Evolutionary conservation across 352 stramenopile species (phyloP), one percentile per base, ranked within the genome.

Genomic region (Achlya hypogyna): DNA sequence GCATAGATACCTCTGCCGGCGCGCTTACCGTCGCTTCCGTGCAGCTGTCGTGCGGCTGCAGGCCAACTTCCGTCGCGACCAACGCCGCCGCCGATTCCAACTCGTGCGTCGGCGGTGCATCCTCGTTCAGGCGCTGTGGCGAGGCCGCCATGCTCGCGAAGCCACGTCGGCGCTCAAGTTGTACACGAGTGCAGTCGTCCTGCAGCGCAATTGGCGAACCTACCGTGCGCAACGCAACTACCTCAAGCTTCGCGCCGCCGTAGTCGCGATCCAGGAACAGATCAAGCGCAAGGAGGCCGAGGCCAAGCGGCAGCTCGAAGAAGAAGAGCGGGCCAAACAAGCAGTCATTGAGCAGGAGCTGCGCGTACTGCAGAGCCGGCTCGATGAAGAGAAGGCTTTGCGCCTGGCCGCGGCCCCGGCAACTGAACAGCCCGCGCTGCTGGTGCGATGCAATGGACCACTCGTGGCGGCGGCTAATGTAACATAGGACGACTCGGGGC

Each of bases 281-380:
- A 53, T 75, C 12, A 93, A 93, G 72, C 89, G 87, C 79, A 88
- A 77, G 53, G 86, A 87, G 54, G 82, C 91, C 64, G 75, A 88
- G 25, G 73, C 75, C n/a, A 88, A 87, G 66, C 91, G 88, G 59
- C 71, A 81, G 28, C 68, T 66, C 28, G 72, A 88, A 65, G 67
- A 89, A 28, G 78, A 72, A 0, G 75, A 88, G 38, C 78, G 80
- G 45, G 79, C 85, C 56, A 81, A 91, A 52, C 82, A 91, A 35
- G 78, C 74, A 38, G 71, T 73, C 9, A 93, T 93, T 81, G 80
- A 92, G 66, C 88, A 74, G 14, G 81, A 91, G 38, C 80, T 93
- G 12, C 77, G 88, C 12, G 58, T 80, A 8, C 64, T 93, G 27
- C 91, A 93, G 63, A 77, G 77, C 23, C 82, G 85, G 20, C 69